Conservation (phyloP, 495 filamentous ascomycete genomes). For the Aspergillus diversus region DNA sequence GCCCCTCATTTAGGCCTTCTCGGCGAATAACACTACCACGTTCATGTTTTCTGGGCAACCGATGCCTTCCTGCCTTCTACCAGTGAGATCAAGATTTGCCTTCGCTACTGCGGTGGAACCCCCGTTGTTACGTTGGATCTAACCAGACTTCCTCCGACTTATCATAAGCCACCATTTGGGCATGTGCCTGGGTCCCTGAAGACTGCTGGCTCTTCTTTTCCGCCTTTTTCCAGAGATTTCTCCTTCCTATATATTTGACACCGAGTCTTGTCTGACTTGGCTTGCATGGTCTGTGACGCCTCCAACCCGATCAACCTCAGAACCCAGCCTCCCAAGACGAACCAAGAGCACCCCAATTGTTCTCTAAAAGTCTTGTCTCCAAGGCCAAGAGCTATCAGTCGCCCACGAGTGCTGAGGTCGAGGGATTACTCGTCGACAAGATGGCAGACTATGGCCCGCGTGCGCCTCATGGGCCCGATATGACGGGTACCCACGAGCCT, state of each 20-base stretch:
- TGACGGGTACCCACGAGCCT: slow-evolving; percentile 54
- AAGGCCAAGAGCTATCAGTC: slow-evolving; percentile 17
- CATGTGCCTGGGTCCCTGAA: slow-evolving; percentile 28
- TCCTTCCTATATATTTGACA: slow-evolving; percentile 28
- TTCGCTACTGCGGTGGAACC: slow-evolving; percentile 22
- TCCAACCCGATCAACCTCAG: slow-evolving; percentile 22
- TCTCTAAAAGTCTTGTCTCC: slow-evolving; percentile 19
- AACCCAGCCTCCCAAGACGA: slow-evolving; percentile 4
- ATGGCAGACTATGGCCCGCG: slow-evolving; percentile 58
- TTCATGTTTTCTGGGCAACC: slow-evolving; percentile 10
- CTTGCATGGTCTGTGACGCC: slow-evolving; percentile 28
- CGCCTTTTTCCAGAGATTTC: slow-evolving; percentile 29
- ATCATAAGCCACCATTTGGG: slow-evolving; percentile 31
- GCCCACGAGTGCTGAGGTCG: slow-evolving; percentile 1
- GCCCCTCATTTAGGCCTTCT: slow-evolving; percentile 1
- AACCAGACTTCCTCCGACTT: slow-evolving; percentile 28
- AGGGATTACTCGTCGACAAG: slow-evolving; percentile 23
- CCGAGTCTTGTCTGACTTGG: slow-evolving; percentile 29
- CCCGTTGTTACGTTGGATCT: slow-evolving; percentile 20
- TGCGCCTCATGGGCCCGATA: slow-evolving; percentile 59
- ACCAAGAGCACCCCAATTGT: slow-evolving; percentile 16
- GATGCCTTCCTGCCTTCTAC: slow-evolving; percentile 8
- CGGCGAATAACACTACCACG: slow-evolving; percentile 16
- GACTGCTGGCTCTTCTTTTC: slow-evolving; percentile 23
- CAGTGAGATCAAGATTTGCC: slow-evolving; percentile 17